These are phyloP conservation scores for Dothistroma septosporum DNA, from an alignment of 2,329 filamentous ascomycete genomes.

Conservation along the genomic window DNA sequence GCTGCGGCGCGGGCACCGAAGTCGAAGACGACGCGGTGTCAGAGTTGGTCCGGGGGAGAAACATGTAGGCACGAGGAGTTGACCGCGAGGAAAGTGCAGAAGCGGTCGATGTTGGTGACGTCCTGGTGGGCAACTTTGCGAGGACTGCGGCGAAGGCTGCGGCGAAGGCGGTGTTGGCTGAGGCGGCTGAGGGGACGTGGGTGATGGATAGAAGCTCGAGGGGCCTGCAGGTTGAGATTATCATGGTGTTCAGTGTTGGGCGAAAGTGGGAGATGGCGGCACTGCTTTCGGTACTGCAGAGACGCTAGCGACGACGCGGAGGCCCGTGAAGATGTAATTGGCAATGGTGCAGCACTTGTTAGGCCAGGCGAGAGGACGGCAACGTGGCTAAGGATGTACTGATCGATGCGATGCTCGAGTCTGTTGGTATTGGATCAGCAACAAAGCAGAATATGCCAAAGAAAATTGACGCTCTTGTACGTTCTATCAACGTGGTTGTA, in stretches of 20 bases:
- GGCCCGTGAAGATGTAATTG: conserved; percentile 17
- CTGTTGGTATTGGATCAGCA: background rate
- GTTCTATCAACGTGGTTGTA: background rate
- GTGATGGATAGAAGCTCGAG: conserved; percentile 10
- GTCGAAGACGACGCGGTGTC: conserved; percentile 18
- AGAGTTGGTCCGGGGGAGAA: conserved; percentile 6
- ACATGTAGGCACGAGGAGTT: conserved; percentile 12
- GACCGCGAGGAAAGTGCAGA: conserved; percentile 16
- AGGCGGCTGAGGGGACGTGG: conserved; percentile 6
- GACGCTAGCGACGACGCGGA: conserved; percentile 14
- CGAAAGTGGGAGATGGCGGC: background rate
- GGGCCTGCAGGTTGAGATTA: background rate
- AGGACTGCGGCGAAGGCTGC: conserved; percentile 10
- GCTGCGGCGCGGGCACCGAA: conserved; percentile 10
- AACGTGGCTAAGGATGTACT: too few species aligned
- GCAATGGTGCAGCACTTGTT: conserved; percentile 4
- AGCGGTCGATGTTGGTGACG: conserved; percentile 15
- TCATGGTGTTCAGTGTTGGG: conserved; percentile 1
- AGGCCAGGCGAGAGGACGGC: too few species aligned
- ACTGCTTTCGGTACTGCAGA: conserved; percentile 10
- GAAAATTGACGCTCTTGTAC: background rate
- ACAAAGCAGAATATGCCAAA: background rate
- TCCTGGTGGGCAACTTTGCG: conserved; percentile 11
- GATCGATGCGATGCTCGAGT: background rate
- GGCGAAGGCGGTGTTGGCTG: conserved; percentile 11